phyloP scores from a whole-genome alignment of 495 filamentous ascomycete genomes.

The Echria macrotheca region DNA sequence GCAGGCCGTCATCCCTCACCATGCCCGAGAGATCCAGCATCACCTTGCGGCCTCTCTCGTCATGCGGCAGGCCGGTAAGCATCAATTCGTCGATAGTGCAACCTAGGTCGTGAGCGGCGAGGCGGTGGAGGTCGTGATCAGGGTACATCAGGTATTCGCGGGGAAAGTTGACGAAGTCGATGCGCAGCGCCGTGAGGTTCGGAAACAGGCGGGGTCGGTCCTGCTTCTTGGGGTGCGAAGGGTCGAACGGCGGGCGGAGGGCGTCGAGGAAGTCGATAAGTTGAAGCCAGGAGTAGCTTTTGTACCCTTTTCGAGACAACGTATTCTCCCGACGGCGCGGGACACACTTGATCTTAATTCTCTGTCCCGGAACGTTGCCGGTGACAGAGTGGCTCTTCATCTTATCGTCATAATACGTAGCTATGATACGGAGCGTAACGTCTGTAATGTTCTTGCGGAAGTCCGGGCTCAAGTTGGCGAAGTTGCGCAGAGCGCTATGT shows the following conservation, averaged over 20 bases:
- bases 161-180: conserved; percentile 46
- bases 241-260: conserved; percentile 34
- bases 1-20: conserved; percentile 41
- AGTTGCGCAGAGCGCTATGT: conserved; percentile 34
- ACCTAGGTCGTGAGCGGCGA: conserved; percentile 38
- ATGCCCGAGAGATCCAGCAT: conserved; percentile 32
- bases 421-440: conserved; percentile 41
- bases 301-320: conserved; percentile 36
- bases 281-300: conserved; percentile 45
- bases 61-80: conserved; percentile 36
- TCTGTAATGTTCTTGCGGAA: conserved; percentile 33
- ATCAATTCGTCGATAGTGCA: conserved; percentile 40
- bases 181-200: conserved; percentile 32
- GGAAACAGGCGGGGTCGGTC: conserved; percentile 37
- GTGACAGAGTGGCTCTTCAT: conserved; percentile 20
- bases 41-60: conserved; percentile 30
- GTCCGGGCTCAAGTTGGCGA: conserved; percentile 27
- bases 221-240: conserved; percentile 14
- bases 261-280: conserved; percentile 39
- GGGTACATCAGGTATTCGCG: conserved; percentile 28
- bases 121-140: conserved; percentile 27
- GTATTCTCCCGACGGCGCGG: conserved; percentile 30
- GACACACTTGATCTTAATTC: conserved; percentile 25
- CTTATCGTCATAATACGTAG: conserved; percentile 43
- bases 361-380: conserved; percentile 18